Base-by-base conservation (phyloP, 2,329 filamentous ascomycete species). In the Epichloe baconii region DNA sequence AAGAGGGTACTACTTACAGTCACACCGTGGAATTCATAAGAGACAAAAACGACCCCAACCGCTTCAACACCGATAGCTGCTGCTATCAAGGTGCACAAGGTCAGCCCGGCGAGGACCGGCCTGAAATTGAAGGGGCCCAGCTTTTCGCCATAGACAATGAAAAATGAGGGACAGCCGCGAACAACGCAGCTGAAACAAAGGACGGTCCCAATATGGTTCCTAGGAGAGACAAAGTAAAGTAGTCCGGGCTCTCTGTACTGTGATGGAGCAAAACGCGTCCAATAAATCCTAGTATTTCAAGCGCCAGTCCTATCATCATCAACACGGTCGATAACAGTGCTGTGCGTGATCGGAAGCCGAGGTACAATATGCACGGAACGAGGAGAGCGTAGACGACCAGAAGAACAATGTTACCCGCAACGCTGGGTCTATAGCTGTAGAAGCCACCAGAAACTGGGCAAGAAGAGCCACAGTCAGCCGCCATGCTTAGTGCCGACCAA, bases 141-240 rank as follows among this genome's bases (percentile, higher is more conserved):
- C 6, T 67, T 63, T 7, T 69, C 64, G 19, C 74, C 74, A 53
- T 76, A 77, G 4, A 77, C 57, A 7, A 64, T 61, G 37, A 77
- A 61, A 76, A 61, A 44, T 72, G 72, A 2, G 75, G 74, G 17
- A 77, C 59, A 7, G 72, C 57, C 21, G 69, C 60, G 49, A 72
- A 75, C 31, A 75, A 61, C 26, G 73, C 68, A 11, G 66, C 63
- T 11, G 67, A 68, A 54, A 76, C 67, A 40, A 75, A 62, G 2
- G 69, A 71, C 15, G 75, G 71, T 1, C 73, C 75, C 37, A 74
- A 59, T 19, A 71, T 61, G 2, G 72, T 75, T 17, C 75, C 74
- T 12, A 74, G 55, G 35, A 77, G 59, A 51, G 66, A 75, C 4
- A 78, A 55, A 11, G 67, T 61, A 54, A 76, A 75, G 52, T 62